Conservation (phyloP, 2,329 filamentous ascomycete species). For the Eutypa lata region DNA sequence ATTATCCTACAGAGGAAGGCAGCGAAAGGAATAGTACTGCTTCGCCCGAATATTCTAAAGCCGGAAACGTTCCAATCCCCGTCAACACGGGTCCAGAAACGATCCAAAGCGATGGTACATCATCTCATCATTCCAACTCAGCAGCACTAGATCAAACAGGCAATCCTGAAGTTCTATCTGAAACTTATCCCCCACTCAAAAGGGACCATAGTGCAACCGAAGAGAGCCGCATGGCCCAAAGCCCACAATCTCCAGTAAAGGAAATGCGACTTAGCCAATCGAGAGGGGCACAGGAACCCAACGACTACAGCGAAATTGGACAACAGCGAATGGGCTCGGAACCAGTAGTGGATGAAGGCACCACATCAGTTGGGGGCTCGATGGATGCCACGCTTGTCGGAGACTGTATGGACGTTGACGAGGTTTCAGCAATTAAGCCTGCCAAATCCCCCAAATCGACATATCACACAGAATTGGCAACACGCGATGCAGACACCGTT, state of each 20-base stretch:
- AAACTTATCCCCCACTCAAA: not conserved
- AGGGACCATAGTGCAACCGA: not conserved
- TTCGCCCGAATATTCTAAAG: not conserved
- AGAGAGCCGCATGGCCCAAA: not conserved
- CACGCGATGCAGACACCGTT: not conserved
- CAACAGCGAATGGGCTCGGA: not conserved
- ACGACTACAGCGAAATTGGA: not conserved
- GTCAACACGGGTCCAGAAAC: not conserved
- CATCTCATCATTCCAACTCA: not conserved
- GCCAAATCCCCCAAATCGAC: constrained; percentile 1
- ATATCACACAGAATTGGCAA: not conserved
- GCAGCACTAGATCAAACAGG: not conserved
- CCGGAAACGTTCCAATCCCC: too few relatives aligned
- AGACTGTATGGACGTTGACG: constrained; percentile 15
- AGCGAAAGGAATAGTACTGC: not conserved
- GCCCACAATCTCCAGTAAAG: not conserved
- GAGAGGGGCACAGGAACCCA: not conserved
- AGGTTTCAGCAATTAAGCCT: not conserved
- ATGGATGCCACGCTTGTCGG: constrained; percentile 20
- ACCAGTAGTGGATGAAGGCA: constrained; percentile 13
- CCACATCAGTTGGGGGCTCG: constrained; percentile 19
- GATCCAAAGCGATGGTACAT: not conserved
- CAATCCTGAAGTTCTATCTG: not conserved
- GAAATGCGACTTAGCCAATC: not conserved
- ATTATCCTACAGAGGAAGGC: not conserved